Evolutionary conservation across 139 green algal species (phyloP).

Genomic region (Coccomyxa sp.): DNA sequence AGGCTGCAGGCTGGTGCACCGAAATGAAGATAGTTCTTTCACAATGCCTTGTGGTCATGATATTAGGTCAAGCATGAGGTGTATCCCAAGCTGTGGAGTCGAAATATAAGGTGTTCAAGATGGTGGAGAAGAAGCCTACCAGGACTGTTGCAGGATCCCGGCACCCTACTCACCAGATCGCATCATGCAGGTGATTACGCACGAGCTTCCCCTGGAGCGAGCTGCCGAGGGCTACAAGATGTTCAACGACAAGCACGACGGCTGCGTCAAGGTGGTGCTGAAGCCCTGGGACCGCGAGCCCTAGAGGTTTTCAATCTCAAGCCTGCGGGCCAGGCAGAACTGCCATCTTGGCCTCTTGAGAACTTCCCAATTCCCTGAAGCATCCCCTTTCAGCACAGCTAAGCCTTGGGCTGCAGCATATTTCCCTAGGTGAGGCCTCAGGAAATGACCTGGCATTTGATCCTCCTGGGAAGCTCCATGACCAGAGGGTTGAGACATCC

Average conservation of each 20-base stretch:
- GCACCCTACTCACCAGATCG: too few relatives aligned
- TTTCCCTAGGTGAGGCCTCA: too few relatives aligned
- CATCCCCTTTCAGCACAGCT: too few relatives aligned
- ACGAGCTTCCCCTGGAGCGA: slow-evolving; percentile 58
- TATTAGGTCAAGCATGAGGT: neutral
- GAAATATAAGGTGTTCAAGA: slow-evolving; percentile 38
- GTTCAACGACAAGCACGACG: slow-evolving; percentile 70
- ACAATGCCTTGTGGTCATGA: neutral
- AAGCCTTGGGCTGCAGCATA: too few relatives aligned
- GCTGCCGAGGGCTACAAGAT: slow-evolving; percentile 57
- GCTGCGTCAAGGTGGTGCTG: slow-evolving; percentile 56
- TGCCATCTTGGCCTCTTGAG: too few relatives aligned
- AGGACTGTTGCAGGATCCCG: too few relatives aligned
- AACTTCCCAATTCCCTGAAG: too few relatives aligned
- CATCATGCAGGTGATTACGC: slow-evolving; percentile 67
- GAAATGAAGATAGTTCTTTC: neutral
- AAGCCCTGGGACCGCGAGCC: slow-evolving; percentile 15
- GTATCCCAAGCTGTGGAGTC: neutral
- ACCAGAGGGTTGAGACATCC: too few relatives aligned
- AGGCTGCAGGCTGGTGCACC: neutral
- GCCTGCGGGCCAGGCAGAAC: too few relatives aligned
- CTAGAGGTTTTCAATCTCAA: neutral
- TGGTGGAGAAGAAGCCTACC: too few relatives aligned
- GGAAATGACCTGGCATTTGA: too few relatives aligned
- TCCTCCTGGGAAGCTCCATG: too few relatives aligned